Conservation (phyloP, 495 filamentous ascomycete genomes). For the Geoglossum glabrum region DNA sequence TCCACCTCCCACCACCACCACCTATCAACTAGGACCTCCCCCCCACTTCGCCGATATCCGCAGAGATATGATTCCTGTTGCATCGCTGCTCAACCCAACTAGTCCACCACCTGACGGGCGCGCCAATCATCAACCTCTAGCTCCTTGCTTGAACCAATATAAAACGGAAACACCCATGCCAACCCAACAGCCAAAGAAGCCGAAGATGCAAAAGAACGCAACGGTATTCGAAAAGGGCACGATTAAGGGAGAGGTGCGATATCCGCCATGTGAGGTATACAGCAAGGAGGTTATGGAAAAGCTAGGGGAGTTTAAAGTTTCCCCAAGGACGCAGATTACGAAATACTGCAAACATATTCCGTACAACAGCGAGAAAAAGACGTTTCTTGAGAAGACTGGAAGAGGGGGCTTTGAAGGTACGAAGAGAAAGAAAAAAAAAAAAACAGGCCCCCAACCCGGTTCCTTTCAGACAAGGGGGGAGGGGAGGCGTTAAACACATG, state of each 20-base stretch:
- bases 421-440: background rate
- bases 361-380: constrained; percentile 83
- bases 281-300: constrained; percentile 32
- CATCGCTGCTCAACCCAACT: constrained; percentile 41
- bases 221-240: constrained; percentile 35
- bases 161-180: constrained; percentile 5
- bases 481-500: too few species aligned
- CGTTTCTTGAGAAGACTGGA: constrained; percentile 65
- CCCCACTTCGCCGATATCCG: background rate
- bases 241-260: constrained; percentile 42
- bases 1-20: too few species aligned
- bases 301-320: constrained; percentile 39
- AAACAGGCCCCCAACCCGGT: too few species aligned
- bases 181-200: constrained; percentile 19
- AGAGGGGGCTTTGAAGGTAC: constrained; percentile 76
- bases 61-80: constrained; percentile 30
- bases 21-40: background rate
- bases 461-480: too few species aligned
- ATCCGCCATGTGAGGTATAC: constrained; percentile 40
- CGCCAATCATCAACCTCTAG: background rate
- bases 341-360: constrained; percentile 62
- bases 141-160: constrained; percentile 6
- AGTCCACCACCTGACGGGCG: constrained; percentile 13
- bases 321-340: constrained; percentile 47
- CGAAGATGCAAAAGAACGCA: constrained; percentile 37